Evolutionary conservation across 352 stramenopile species (phyloP), one percentile per base, ranked within the genome.

Genomic region (Pythium brachiatum): DNA sequence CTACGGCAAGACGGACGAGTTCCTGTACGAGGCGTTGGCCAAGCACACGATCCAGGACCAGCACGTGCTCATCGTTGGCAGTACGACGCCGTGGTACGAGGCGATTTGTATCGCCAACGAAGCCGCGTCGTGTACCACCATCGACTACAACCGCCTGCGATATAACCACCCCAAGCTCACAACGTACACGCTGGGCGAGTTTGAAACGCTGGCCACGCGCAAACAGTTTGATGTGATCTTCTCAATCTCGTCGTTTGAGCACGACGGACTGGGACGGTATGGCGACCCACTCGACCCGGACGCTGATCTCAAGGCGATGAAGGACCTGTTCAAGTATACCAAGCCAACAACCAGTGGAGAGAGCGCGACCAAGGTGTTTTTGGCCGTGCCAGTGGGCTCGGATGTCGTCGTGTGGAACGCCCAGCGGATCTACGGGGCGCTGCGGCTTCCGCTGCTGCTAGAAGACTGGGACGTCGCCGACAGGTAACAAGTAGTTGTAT

Each of bases 241-340:
- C 25, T 68, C 68, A 31, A 75, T 76, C 34, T 72, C 72, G 9
- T 69, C 69, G 0, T 73, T 94, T 21, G 80, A 93, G 61, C 86
- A 92, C 63, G 76, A 89, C 63, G 84, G 84, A 9, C 65, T 95
- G 2, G 84, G 83, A 3, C 66, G 86, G 11, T 89, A 89, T 62
- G 82, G 83, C 11, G 83, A 94, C 56, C 73, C 70, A 18, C 54
- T 92, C 13, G 72, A 79, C 53, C 74, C 80, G 0, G 61, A 81
- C 21, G 86, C 70, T 3, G 83, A 95, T 52, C 55, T 92, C 11
- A 62, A 70, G 21, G 61, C 72, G 9, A 89, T 91, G 73, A 57
- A 70, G 48, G 60, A 68, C 15, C 50, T 75, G 34, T 43, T 64
- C 16, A 48, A 71, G 46, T 64, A 78, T 36, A 55, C 62, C 7